Evolutionary conservation across 225 moss, liverwort and hornwort genomes (phyloP), one percentile per base, ranked within the genome.

Genomic region (Lunularia cruciata): DNA sequence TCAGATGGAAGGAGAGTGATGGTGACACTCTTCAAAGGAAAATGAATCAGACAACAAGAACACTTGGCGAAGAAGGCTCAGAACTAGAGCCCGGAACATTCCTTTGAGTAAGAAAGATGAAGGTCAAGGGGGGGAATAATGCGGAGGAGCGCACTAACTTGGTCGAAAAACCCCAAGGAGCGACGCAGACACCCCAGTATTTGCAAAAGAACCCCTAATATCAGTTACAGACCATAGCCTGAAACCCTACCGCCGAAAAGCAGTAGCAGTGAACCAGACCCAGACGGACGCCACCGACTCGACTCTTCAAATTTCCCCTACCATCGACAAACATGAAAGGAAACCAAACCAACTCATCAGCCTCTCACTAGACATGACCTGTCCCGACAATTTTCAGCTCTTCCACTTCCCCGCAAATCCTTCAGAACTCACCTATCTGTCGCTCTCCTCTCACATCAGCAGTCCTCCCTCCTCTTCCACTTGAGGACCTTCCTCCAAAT

Each of bases 181-280:
- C 39, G 28, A 27, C 54, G 34, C 69, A 25, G 26, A 20, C 69
- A n/a, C 69, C 56, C 25, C 6, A 47, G 19, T 30, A 57, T 43
- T 69, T 28, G 26, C 37, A 30, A 30, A 33, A 57, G 26, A 55
- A 42, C 69, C 57, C 57, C 54, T 55, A 55, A 38, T 27, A 56
- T 67, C 51, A 33, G 31, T 32, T 22, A 34, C 19, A 65, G 18
- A 38, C 10, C 31, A 34, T 32, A 18, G 37, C 53, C 27, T 25
- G 69, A 57, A 69, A 57, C 56, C 69, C 69, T 69, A 69, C 56
- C 69, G 56, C 54, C 69, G 67, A 34, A 36, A 51, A 19, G 11
- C 3, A 35, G 23, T 35, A 23, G 31, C 13, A 34, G 22, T 33
- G 22, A 45, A n/a, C 63, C 63, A 67, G 49, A 48, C 47, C 11